These are phyloP conservation scores for Fusarium euwallaceae DNA, from an alignment of 2,329 filamentous ascomycete species.

Conservation along the genomic window DNA sequence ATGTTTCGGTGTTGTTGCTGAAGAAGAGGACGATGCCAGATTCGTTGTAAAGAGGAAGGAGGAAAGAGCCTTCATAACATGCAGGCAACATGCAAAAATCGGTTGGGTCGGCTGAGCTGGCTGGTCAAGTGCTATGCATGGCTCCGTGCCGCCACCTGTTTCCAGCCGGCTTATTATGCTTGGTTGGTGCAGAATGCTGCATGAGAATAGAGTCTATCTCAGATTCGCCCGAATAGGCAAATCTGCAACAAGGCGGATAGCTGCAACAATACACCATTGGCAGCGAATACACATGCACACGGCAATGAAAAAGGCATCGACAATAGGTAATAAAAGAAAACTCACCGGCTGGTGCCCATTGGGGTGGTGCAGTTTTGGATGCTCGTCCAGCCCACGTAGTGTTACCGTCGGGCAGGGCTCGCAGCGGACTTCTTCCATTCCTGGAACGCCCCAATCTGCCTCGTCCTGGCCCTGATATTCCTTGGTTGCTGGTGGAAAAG, in stretches of 20 bases:
- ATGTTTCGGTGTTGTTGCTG: not conserved
- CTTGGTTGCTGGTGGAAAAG: conserved; percentile 63
- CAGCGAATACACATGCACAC: not conserved
- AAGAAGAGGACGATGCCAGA: not conserved
- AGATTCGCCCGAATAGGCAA: conserved; percentile 3
- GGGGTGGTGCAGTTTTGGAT: conserved; percentile 60
- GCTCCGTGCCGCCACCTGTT: conserved; percentile 10
- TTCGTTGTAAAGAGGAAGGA: not conserved
- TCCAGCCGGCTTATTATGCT: conserved; percentile 1
- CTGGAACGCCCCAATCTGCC: conserved; percentile 81
- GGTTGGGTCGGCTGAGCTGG: not conserved
- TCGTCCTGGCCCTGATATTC: conserved; percentile 86
- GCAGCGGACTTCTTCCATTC: conserved; percentile 72
- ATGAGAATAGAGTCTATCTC: not conserved
- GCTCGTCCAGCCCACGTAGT: conserved; percentile 67
- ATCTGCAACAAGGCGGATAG: not conserved
- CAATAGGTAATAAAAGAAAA: conserved; percentile 20
- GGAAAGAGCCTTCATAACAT: not conserved
- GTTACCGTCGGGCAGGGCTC: conserved; percentile 70
- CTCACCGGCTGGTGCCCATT: conserved; percentile 63
- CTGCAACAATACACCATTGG: not conserved
- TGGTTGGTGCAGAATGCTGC: not conserved
- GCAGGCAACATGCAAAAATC: not conserved
- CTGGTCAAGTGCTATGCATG: conserved; percentile 11
- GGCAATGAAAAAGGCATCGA: not conserved